phyloP scores from a whole-genome alignment of 306 rosid species.

The Mimosa bimucronata region DNA sequence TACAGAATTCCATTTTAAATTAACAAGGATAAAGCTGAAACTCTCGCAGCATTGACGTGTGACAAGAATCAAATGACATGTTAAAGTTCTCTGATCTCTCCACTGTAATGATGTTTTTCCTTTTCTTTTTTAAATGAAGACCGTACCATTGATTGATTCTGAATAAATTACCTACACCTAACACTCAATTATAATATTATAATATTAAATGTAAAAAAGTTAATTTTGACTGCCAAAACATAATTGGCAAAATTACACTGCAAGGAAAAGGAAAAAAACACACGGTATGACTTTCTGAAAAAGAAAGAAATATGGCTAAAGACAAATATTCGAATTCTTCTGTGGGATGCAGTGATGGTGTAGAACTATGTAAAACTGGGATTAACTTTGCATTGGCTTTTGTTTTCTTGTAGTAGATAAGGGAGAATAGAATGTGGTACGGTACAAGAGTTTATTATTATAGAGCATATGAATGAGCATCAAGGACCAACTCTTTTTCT shows the following conservation, averaged over 20 bases:
- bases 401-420: neutral
- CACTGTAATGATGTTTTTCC: neutral
- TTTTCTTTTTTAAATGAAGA: neutral
- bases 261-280: neutral
- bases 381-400: neutral
- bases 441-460: neutral
- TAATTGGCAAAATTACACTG: neutral
- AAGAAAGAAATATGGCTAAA: neutral
- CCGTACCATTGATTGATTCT: neutral
- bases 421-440: neutral
- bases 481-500: neutral
- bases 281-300: neutral
- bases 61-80: conserved; percentile 5
- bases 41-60: neutral
- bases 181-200: neutral
- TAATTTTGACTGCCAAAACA: neutral
- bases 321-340: neutral
- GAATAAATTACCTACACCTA: neutral
- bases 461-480: neutral
- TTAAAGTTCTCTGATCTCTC: neutral
- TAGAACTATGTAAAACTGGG: neutral
- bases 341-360: neutral
- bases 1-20: neutral
- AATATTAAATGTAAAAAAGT: neutral
- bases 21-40: neutral